phyloP scores from a whole-genome alignment of 768 basidiomycete genomes.

The Suillus spraguei region DNA sequence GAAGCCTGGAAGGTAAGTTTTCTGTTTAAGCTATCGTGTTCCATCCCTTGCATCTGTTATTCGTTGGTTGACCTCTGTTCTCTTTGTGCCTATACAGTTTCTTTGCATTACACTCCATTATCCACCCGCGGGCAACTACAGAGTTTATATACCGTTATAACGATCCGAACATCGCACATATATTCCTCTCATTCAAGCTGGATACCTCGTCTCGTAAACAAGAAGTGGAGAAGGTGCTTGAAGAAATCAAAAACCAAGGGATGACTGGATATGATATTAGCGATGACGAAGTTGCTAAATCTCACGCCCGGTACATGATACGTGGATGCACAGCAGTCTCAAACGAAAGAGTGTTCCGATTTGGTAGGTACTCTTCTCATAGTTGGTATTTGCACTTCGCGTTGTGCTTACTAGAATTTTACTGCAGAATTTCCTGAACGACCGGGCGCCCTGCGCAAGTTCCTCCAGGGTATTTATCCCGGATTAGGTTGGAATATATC shows the following conservation, averaged over 20 bases:
- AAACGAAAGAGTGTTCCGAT: constrained; percentile 89
- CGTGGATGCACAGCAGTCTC: constrained; percentile 80
- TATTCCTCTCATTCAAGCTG: constrained; percentile 90
- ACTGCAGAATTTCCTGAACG: constrained; percentile 91
- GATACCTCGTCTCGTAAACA: constrained; percentile 51
- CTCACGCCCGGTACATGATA: constrained; percentile 92
- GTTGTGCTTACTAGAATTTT: constrained; percentile 8
- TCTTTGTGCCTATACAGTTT: constrained; percentile 55
- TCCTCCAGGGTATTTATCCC: constrained; percentile 77
- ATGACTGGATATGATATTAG: constrained; percentile 91
- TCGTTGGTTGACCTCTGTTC: not conserved
- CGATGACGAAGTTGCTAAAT: constrained; percentile 95
- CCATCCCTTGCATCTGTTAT: constrained; percentile 8
- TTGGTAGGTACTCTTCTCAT: constrained; percentile 60
- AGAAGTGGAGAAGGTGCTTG: constrained; percentile 69
- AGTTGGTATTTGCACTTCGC: constrained; percentile 8
- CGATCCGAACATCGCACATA: constrained; percentile 71
- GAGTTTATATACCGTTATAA: constrained; percentile 96
- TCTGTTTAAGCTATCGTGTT: not conserved
- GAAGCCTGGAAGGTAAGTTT: constrained; percentile 78
- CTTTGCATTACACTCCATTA: constrained; percentile 79
- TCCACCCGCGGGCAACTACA: constrained; percentile 90
- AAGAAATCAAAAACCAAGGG: constrained; percentile 59
- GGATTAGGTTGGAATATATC: constrained; percentile 87
- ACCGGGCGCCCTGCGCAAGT: constrained; percentile 88